Base-by-base conservation (phyloP, 192 early-diverging fungal genomes). In the Dissophora globulifera region DNA sequence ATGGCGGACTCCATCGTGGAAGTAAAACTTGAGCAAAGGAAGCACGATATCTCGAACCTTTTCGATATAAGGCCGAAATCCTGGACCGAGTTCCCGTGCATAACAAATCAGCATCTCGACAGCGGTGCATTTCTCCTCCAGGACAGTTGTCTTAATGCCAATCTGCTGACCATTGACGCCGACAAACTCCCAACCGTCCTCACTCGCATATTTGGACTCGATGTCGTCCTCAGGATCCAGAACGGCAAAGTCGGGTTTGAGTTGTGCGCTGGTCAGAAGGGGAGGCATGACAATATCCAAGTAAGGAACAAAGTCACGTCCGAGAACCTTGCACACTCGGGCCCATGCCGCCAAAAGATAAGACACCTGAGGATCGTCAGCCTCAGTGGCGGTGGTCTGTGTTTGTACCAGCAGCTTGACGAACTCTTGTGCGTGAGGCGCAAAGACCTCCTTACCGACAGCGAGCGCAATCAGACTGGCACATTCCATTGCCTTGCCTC, bases 141-240 rank as follows among this genome's bases (percentile, higher is more conserved):
- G 82, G 20, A 93, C 83, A 19, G 94, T 90, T 25, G 97, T 98
- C 79, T 91, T 92, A 82, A 99, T 96, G 29, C 94, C 96, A 58
- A 99, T 87, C 61, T 94, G 93, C 81, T 95, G 91, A 19, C 93
- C 95, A 22, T 93, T 91, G 33, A 96, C 82, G 50, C 83, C 87
- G 27, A 96, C 87, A 84, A 97, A 94, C 81, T 98, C 95, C 98
- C 98, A 99, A 12, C 93, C 97, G 64, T 99, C 97, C 62, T 97
- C 97, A 42, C 92, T 89, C n/a, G 93, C 86, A 78, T 95, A 98
- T 74, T 93, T 89, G 50, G 86, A 69, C 48, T 95, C 95, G 8
- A 84, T 66, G 78, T 91, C 85, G 26, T 94, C 94, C 45, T 94
- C 94, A 40, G 80, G 80, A 29, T 94, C 93, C 43, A 98, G 74